A percentile compares a stretch with the other conserved stretches of the same genome.
Conservation (phyloP, 371 early-diverging fungal genomes). For the Mucor circinelloides region DNA sequence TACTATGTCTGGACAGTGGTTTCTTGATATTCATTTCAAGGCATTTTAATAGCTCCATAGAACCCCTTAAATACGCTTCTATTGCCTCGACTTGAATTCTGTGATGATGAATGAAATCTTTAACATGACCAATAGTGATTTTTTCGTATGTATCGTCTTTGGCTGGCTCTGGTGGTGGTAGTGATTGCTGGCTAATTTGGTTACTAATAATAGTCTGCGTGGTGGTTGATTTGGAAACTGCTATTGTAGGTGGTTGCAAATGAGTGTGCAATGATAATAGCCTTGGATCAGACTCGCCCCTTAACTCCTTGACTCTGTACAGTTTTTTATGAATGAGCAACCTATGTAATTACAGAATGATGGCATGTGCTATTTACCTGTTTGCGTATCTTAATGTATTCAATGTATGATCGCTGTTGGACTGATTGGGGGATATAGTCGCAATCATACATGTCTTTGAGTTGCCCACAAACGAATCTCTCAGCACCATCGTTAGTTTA, state of each 20-base stretch:
- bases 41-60: constrained; percentile 26
- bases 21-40: constrained; percentile 33
- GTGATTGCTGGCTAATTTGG: background rate
- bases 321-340: background rate
- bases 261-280: constrained; percentile 9
- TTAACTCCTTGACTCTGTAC: constrained; percentile 42
- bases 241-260: background rate
- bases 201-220: background rate
- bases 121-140: constrained; percentile 2
- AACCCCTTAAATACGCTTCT: constrained; percentile 68
- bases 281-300: constrained; percentile 47
- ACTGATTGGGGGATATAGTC: constrained; percentile 90
- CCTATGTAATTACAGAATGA: constrained; percentile 6
- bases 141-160: background rate
- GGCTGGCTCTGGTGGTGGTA: background rate
- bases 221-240: background rate
- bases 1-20: background rate
- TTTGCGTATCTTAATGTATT: constrained; percentile 99
- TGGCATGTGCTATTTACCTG: constrained; percentile 47
- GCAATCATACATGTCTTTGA: constrained; percentile 98
- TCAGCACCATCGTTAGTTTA: constrained; percentile 95
- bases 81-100: constrained; percentile 76
- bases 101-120: constrained; percentile 70
- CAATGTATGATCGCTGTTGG: constrained; percentile 95
- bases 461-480: constrained; percentile 97